phyloP scores from a whole-genome alignment of 208 protist genomes.

The Angomonas deanei region DNA sequence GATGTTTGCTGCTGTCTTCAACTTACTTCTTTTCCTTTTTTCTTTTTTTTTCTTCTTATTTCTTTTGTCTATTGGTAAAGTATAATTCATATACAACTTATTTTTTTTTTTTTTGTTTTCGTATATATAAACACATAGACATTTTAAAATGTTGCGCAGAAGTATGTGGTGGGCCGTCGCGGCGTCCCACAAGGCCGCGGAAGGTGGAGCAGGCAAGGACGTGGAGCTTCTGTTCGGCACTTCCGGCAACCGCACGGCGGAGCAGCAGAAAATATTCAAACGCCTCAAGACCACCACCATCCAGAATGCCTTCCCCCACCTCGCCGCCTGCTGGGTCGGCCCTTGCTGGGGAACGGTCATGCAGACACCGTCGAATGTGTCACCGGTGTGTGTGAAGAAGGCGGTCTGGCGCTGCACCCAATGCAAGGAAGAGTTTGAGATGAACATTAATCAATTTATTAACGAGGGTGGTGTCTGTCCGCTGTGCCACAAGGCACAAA shows the following conservation, averaged over 20 bases:
- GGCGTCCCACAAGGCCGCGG: conserved; percentile 4
- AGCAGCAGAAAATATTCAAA: conserved; percentile 48
- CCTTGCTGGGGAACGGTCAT: conserved; percentile 85
- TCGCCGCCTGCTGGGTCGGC: conserved; percentile 85
- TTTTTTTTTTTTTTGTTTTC: background rate
- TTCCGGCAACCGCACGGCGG: conserved; percentile 29
- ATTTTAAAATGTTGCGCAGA: conserved; percentile 35
- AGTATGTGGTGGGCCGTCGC: conserved; percentile 1
- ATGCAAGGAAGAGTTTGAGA: conserved; percentile 80
- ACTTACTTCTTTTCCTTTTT: background rate
- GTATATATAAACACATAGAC: background rate
- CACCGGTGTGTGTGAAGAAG: conserved; percentile 56
- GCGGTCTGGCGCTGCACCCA: conserved; percentile 81
- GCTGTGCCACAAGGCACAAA: conserved; percentile 65
- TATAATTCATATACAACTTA: background rate
- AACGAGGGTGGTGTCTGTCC: conserved; percentile 74
- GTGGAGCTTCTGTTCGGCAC: conserved; percentile 41
- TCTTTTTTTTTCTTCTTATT: background rate
- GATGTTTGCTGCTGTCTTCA: too few species aligned
- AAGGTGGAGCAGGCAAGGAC: background rate
- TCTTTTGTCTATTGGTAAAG: background rate
- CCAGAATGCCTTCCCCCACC: conserved; percentile 67
- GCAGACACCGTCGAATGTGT: conserved; percentile 68
- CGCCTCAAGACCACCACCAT: conserved; percentile 65
- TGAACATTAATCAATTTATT: conserved; percentile 59